A percentile compares a stretch with the other conserved stretches of the same genome.
phyloP scores from a whole-genome alignment of 805 yeast genomes.

The Maudiozyma saulgeensis region DNA sequence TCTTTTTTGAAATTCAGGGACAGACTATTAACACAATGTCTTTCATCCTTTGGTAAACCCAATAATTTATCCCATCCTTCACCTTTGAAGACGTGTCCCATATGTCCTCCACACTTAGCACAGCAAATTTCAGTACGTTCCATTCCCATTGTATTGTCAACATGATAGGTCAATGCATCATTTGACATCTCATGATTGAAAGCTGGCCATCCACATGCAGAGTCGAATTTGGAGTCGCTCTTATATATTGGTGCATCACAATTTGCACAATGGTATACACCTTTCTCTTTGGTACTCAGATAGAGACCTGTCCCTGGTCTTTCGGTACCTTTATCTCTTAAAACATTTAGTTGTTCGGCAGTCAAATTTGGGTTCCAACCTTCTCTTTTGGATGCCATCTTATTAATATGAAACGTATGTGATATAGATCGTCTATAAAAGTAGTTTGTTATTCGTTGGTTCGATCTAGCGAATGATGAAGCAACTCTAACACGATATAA shows the following conservation, averaged over 20 bases:
- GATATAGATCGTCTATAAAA: not conserved
- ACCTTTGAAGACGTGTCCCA: slow-evolving; percentile 91
- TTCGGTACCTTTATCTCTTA: slow-evolving; percentile 53
- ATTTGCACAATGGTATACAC: slow-evolving; percentile 77
- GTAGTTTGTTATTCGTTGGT: too few species aligned
- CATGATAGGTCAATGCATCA: slow-evolving; percentile 53
- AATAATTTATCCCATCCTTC: slow-evolving; percentile 61
- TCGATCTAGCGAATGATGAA: too few species aligned
- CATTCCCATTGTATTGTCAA: slow-evolving; percentile 68
- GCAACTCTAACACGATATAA: too few species aligned
- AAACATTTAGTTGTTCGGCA: slow-evolving; percentile 69
- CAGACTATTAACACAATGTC: slow-evolving; percentile 91
- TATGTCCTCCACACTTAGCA: slow-evolving; percentile 79
- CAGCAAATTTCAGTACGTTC: slow-evolving; percentile 84
- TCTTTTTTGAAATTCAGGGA: slow-evolving; percentile 52
- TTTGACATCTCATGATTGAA: slow-evolving; percentile 78
- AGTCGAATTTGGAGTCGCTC: slow-evolving; percentile 71
- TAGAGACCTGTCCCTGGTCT: slow-evolving; percentile 35
- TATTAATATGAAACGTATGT: not conserved
- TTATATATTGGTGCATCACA: slow-evolving; percentile 74
- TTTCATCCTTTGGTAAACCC: slow-evolving; percentile 62
- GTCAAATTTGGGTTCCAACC: slow-evolving; percentile 73
- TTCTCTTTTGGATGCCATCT: not conserved
- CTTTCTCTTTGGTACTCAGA: slow-evolving; percentile 33
- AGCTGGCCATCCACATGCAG: slow-evolving; percentile 98